Evolutionary conservation across 179 eudicot species (phyloP).

Genomic region (Corrigiola litoralis): DNA sequence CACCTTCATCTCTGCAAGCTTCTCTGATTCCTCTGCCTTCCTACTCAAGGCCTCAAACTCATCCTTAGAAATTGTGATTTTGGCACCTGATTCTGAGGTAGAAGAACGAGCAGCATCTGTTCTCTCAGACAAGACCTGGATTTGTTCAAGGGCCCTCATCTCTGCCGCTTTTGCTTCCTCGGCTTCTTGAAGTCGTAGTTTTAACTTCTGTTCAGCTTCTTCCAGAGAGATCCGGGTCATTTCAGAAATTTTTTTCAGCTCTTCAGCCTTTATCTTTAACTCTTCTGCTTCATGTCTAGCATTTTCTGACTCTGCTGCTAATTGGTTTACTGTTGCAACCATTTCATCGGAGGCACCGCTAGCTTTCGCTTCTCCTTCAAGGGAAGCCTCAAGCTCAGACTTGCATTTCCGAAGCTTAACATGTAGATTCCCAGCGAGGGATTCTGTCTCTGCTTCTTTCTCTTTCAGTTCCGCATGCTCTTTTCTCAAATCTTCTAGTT

Average conservation of each 20-base stretch:
- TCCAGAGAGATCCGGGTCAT: conserved; percentile 37
- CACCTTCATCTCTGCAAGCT: conserved; percentile 71
- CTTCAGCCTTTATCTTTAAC: conserved; percentile 55
- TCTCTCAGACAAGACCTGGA: conserved; percentile 58
- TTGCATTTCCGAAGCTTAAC: conserved; percentile 71
- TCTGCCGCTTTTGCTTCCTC: conserved; percentile 82
- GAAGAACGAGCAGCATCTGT: conserved; percentile 72
- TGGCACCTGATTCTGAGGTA: conserved; percentile 59
- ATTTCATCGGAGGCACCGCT: conserved; percentile 59
- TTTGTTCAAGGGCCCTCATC: conserved; percentile 51
- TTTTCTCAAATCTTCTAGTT: conserved; percentile 55
- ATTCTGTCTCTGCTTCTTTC: conserved; percentile 66
- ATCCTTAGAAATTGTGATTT: conserved; percentile 67
- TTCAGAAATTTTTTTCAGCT: conserved; percentile 60
- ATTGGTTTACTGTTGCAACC: conserved; percentile 54
- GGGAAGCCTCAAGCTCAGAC: conserved; percentile 62
- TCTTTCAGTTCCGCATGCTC: conserved; percentile 56
- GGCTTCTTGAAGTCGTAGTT: conserved; percentile 52
- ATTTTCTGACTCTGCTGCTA: conserved; percentile 51
- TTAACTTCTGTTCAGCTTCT: conserved; percentile 59
- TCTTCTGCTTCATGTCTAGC: conserved; percentile 62
- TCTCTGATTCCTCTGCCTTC: conserved; percentile 74
- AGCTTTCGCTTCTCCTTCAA: conserved; percentile 56
- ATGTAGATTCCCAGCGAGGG: conserved; percentile 66
- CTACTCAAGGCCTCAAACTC: conserved; percentile 65